These are phyloP conservation scores for Colletotrichum spaethianum DNA, from an alignment of 2,329 filamentous ascomycete species.

Conservation along the genomic window DNA sequence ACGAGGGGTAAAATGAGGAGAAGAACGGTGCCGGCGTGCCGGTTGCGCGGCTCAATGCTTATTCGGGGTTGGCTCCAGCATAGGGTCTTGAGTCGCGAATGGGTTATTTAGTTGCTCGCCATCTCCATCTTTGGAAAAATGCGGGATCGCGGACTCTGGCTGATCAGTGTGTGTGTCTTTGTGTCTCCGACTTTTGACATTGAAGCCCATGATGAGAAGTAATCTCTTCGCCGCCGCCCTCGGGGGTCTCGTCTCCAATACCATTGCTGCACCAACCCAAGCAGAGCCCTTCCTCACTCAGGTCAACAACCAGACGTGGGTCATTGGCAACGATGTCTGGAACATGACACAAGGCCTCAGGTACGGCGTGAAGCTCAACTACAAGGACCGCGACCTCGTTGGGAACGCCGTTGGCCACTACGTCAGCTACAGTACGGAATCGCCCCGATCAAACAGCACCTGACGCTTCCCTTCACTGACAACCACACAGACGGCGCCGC, in stretches of 20 bases:
- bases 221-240: slow-evolving; percentile 25
- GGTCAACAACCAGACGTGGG: slow-evolving; percentile 47
- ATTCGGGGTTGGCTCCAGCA: slow-evolving; percentile 7
- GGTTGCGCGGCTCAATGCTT: slow-evolving; percentile 17
- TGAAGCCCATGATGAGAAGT: slow-evolving; percentile 22
- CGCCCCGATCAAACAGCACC: background rate
- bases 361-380: slow-evolving; percentile 48
- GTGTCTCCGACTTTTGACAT: background rate
- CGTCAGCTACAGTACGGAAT: slow-evolving; percentile 49
- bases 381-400: slow-evolving; percentile 49
- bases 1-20: slow-evolving; percentile 22
- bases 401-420: slow-evolving; percentile 50
- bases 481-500: slow-evolving; percentile 58
- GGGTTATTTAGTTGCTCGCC: background rate
- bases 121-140: background rate
- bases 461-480: background rate
- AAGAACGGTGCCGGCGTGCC: slow-evolving; percentile 19
- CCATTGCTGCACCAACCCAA: slow-evolving; percentile 14
- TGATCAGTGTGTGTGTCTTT: too few species aligned
- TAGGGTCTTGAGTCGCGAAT: background rate
- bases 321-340: slow-evolving; percentile 51
- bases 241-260: slow-evolving; percentile 14
- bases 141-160: background rate
- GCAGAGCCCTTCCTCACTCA: slow-evolving; percentile 47
- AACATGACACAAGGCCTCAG: slow-evolving; percentile 47